A percentile compares a stretch with the other conserved stretches of the same genome.
Evolutionary conservation across 2,329 filamentous ascomycete species (phyloP).

Genomic region (Beauveria sp.): DNA sequence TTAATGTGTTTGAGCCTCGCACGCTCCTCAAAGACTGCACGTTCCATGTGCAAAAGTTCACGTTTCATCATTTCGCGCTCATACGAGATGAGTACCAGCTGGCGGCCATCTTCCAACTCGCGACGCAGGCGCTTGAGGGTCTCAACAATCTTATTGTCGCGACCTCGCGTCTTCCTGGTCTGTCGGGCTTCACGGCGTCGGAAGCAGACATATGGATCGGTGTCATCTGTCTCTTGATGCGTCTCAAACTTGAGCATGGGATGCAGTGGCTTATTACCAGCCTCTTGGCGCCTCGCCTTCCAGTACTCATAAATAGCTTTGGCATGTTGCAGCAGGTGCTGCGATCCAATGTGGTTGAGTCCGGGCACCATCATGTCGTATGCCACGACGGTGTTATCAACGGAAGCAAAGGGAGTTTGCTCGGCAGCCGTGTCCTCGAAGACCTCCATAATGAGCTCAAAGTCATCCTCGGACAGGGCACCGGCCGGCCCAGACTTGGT

Average conservation of each 20-base stretch:
- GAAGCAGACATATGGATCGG: slow-evolving; percentile 97
- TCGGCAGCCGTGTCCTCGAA: slow-evolving; percentile 81
- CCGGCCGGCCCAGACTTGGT: slow-evolving; percentile 56
- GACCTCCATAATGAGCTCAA: slow-evolving; percentile 89
- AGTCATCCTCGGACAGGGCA: slow-evolving; percentile 79
- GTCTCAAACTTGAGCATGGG: slow-evolving; percentile 87
- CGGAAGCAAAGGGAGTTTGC: slow-evolving; percentile 75
- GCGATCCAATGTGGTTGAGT: slow-evolving; percentile 44
- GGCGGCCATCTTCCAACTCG: slow-evolving; percentile 82
- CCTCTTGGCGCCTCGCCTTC: slow-evolving; percentile 63
- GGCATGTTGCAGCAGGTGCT: slow-evolving; percentile 49
- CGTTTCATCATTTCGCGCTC: slow-evolving; percentile 74
- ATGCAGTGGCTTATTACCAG: slow-evolving; percentile 65
- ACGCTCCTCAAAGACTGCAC: slow-evolving; percentile 75
- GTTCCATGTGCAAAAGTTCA: slow-evolving; percentile 68
- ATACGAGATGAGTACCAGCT: slow-evolving; percentile 69
- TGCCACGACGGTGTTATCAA: slow-evolving; percentile 78
- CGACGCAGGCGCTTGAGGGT: slow-evolving; percentile 86
- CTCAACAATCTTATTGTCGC: slow-evolving; percentile 89
- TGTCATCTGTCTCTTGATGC: slow-evolving; percentile 87
- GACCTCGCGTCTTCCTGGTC: slow-evolving; percentile 86
- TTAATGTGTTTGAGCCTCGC: slow-evolving; percentile 80
- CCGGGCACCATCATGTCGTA: slow-evolving; percentile 70
- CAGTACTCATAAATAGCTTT: slow-evolving; percentile 87
- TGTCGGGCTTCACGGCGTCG: slow-evolving; percentile 88